These are phyloP conservation scores for Cercospora zeina DNA, from an alignment of 2,329 filamentous ascomycete species.

Conservation along the genomic window DNA sequence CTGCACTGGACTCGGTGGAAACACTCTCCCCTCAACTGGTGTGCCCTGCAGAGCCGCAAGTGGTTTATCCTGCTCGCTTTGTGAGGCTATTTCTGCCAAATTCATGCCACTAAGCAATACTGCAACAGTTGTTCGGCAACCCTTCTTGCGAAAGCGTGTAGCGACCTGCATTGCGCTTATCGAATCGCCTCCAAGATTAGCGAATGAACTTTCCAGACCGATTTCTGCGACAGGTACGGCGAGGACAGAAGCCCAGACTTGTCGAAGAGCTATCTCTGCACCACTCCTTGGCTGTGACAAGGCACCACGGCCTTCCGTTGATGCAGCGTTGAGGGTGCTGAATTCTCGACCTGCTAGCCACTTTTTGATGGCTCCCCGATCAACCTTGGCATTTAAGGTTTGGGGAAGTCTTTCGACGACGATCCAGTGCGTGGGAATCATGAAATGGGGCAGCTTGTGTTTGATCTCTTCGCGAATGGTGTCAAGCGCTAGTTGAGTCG, in stretches of 20 bases:
- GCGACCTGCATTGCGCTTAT: conserved; percentile 8
- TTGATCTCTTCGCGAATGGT: background rate
- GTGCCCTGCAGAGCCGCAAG: too few relatives aligned
- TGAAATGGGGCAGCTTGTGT: background rate
- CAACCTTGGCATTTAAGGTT: background rate
- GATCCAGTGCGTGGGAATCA: background rate
- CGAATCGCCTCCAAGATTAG: conserved; percentile 7
- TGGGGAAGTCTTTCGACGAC: background rate
- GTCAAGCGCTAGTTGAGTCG: background rate
- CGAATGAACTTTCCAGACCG: background rate
- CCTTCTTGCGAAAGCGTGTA: conserved; percentile 1
- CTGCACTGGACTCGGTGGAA: too few relatives aligned
- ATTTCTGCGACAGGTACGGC: background rate
- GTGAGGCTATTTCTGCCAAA: too few relatives aligned
- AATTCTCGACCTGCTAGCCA: background rate
- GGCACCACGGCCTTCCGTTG: too few relatives aligned
- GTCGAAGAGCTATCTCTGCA: background rate
- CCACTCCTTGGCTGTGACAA: too few relatives aligned
- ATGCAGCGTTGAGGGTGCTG: background rate
- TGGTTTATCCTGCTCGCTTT: background rate
- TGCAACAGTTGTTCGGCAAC: background rate
- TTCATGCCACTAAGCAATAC: background rate
- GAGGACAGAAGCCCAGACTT: background rate
- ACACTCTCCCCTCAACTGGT: too few relatives aligned
- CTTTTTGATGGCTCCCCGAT: background rate